These are phyloP conservation scores for Boletus sp. DNA, from an alignment of 768 basidiomycete genomes.

Conservation along the genomic window DNA sequence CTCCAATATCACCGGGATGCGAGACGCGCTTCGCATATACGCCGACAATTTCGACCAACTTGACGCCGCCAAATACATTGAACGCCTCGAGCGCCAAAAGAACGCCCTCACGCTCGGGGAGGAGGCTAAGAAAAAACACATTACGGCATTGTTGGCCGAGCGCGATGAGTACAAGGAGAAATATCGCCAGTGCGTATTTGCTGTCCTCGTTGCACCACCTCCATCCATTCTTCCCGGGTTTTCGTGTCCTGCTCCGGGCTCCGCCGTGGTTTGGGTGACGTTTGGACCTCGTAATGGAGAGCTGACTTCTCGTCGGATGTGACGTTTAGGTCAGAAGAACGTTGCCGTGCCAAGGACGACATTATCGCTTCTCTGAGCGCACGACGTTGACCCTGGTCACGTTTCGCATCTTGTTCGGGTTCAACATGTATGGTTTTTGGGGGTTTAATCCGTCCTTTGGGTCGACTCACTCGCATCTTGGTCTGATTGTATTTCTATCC, in stretches of 20 bases:
- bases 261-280: neutral
- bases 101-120: slow-evolving; percentile 36
- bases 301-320: neutral
- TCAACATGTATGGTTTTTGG: neutral
- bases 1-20: neutral
- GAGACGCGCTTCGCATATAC: neutral
- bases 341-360: neutral
- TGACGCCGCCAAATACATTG: slow-evolving; percentile 29
- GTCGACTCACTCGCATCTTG: neutral
- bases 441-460: neutral
- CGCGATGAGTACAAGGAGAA: neutral
- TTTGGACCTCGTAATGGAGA: neutral
- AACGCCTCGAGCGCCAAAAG: slow-evolving; percentile 38
- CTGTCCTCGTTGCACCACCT: neutral
- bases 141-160: slow-evolving; percentile 12
- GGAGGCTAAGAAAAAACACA: slow-evolving; percentile 28
- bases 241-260: neutral
- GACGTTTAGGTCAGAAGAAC: slow-evolving; percentile 1
- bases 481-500: neutral
- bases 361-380: neutral
- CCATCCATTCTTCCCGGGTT: neutral
- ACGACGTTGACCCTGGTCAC: neutral
- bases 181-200: neutral
- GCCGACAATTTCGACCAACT: slow-evolving; percentile 14
- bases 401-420: neutral